Conservation (phyloP, 176 grass and related monocot genomes). For the Areca catechu region DNA sequence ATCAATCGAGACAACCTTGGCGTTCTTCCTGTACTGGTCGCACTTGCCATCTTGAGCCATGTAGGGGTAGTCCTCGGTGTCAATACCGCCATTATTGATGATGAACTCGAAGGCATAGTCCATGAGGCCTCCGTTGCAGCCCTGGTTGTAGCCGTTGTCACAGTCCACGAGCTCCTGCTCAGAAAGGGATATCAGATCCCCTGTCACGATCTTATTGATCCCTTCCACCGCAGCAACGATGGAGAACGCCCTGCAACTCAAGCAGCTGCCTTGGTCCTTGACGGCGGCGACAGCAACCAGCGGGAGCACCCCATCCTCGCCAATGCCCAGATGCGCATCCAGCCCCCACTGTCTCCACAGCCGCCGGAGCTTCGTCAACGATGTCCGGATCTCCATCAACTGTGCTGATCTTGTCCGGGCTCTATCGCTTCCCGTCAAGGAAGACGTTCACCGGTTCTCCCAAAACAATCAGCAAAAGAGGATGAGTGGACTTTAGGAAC, state of each 20-base stretch:
- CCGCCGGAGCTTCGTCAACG: no score
- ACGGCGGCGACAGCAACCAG: no score
- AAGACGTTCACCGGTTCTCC: no score
- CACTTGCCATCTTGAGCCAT: background rate
- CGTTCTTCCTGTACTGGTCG: slow-evolving; percentile 7
- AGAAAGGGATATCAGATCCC: background rate
- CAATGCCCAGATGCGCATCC: no score
- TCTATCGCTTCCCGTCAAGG: no score
- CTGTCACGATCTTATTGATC: slow-evolving; percentile 11
- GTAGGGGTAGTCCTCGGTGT: slow-evolving; percentile 8
- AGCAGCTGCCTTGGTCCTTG: no score
- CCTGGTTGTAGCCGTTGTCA: slow-evolving; percentile 14
- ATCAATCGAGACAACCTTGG: slow-evolving; percentile 6
- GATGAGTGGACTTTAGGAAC: no score
- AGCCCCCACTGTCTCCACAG: no score
- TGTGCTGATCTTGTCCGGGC: no score
- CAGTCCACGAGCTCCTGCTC: slow-evolving; percentile 14
- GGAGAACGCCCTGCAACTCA: slow-evolving; percentile 15
- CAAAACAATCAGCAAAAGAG: no score
- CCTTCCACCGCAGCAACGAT: slow-evolving; percentile 14
- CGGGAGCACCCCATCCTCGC: no score
- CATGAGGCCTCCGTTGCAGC: slow-evolving; percentile 19
- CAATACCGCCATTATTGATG: slow-evolving; percentile 10
- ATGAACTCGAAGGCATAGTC: slow-evolving; percentile 15
- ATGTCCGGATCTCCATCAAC: no score